Evolutionary conservation across 2,329 filamentous ascomycete genomes (phyloP).

Genomic region (Calonectria naviculata): DNA sequence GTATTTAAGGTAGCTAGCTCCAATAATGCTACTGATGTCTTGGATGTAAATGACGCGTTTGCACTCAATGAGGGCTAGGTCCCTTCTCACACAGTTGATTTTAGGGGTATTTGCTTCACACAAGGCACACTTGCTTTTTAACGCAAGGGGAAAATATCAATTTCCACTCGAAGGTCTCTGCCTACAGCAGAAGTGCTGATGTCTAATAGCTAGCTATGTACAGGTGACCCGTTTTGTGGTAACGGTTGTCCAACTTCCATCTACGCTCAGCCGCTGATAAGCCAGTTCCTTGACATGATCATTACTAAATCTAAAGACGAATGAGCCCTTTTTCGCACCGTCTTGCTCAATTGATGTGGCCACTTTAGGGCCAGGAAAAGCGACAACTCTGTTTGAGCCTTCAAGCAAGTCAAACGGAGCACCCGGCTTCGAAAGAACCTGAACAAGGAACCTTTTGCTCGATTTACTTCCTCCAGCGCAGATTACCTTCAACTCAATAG

Average conservation of each 20-base stretch:
- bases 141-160: background rate
- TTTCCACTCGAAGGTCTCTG: background rate
- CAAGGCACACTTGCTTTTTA: no score
- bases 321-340: background rate
- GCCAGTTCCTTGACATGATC: constrained; percentile 1
- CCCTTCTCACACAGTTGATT: no score
- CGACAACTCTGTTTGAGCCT: constrained; percentile 27
- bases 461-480: constrained; percentile 16
- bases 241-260: constrained; percentile 28
- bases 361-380: background rate
- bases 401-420: constrained; percentile 30
- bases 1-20: background rate
- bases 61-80: no score
- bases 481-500: constrained; percentile 33
- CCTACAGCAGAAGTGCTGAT: no score
- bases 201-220: background rate
- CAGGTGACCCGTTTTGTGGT: background rate
- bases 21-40: background rate
- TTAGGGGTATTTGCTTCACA: no score
- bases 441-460: background rate
- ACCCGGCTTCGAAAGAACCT: constrained; percentile 19
- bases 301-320: constrained; percentile 11
- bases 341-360: constrained; percentile 1
- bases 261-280: constrained; percentile 27
- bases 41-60: background rate